These are phyloP conservation scores for Candida tunisiensis DNA, from an alignment of 1,139 yeast species.

Conservation along the genomic window DNA sequence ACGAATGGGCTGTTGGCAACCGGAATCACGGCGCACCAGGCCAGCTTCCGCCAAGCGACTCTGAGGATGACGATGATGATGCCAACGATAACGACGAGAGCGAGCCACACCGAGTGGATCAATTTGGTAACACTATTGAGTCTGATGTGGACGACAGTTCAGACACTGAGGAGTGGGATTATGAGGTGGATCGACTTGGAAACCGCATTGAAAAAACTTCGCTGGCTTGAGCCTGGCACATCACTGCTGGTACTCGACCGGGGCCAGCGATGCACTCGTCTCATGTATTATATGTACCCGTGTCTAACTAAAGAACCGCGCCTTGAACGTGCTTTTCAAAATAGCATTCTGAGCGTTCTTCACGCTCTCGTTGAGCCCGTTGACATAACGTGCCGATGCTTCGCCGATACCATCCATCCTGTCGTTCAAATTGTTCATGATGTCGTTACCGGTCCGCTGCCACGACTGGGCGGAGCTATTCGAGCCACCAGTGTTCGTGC, in stretches of 20 bases:
- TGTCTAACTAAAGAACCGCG: background rate
- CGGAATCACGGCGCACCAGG: slow-evolving; percentile 34
- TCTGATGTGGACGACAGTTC: too few relatives aligned
- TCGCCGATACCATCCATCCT: background rate
- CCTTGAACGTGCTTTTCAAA: background rate
- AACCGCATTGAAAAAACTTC: too few relatives aligned
- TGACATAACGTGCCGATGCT: background rate
- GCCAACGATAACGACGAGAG: slow-evolving; percentile 11
- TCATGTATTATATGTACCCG: too few relatives aligned
- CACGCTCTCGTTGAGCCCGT: background rate
- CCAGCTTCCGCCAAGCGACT: slow-evolving; percentile 14
- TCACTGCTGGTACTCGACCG: too few relatives aligned
- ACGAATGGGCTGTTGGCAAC: slow-evolving; percentile 62
- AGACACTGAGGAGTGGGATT: too few relatives aligned
- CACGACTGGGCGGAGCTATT: too few relatives aligned
- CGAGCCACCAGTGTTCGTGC: background rate
- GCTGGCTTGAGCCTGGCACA: too few relatives aligned
- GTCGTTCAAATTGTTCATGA: background rate
- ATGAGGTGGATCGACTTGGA: too few relatives aligned
- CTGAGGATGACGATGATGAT: slow-evolving; percentile 14
- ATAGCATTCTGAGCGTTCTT: background rate
- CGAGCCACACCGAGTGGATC: slow-evolving; percentile 4
- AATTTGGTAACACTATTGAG: too few relatives aligned
- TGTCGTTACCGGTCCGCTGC: too few relatives aligned
- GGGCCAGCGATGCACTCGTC: too few relatives aligned